These are phyloP conservation scores for Halophytophthora polymorphica DNA, from an alignment of 352 stramenopile genomes.

Conservation along the genomic window DNA sequence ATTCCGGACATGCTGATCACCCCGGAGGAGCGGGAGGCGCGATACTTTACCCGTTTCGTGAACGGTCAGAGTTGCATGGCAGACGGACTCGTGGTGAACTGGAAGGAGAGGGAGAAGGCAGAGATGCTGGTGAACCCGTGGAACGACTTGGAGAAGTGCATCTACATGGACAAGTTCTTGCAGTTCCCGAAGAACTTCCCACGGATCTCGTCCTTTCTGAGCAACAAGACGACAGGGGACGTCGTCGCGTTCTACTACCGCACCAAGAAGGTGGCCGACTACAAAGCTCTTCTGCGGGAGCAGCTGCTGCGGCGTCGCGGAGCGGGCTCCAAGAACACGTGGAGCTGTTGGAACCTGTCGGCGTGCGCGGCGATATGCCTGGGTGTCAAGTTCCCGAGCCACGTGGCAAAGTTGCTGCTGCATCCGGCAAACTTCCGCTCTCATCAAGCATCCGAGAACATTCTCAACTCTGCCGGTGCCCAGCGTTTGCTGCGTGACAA, in stretches of 20 bases:
- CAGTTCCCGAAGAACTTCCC: slow-evolving; percentile 99
- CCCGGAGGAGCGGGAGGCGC: slow-evolving; percentile 39
- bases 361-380: slow-evolving; percentile 78
- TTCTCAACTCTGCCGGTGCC: slow-evolving; percentile 73
- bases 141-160: slow-evolving; percentile 99
- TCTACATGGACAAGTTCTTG: slow-evolving; percentile 99
- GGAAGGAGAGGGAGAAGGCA: slow-evolving; percentile 58
- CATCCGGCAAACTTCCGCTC: slow-evolving; percentile 84
- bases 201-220: slow-evolving; percentile 92
- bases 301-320: slow-evolving; percentile 83
- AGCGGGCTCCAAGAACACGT: slow-evolving; percentile 84
- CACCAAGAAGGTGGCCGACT: slow-evolving; percentile 97
- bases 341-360: slow-evolving; percentile 87
- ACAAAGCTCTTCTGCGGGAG: slow-evolving; percentile 92
- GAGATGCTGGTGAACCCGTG: slow-evolving; percentile 92
- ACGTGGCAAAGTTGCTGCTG: slow-evolving; percentile 63
- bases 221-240: slow-evolving; percentile 96
- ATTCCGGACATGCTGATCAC: slow-evolving; percentile 85
- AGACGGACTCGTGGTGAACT: slow-evolving; percentile 60
- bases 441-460: slow-evolving; percentile 83
- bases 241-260: slow-evolving; percentile 98
- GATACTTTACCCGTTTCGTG: slow-evolving; percentile 46
- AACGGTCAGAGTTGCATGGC: slow-evolving; percentile 67
- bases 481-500: slow-evolving; percentile 37
- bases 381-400: slow-evolving; percentile 75